Percentiles rank a stretch among this genome's conserved stretches.
phyloP scores from a whole-genome alignment of 73 alveolate species.

The Tetrahymena malaccensis region DNA sequence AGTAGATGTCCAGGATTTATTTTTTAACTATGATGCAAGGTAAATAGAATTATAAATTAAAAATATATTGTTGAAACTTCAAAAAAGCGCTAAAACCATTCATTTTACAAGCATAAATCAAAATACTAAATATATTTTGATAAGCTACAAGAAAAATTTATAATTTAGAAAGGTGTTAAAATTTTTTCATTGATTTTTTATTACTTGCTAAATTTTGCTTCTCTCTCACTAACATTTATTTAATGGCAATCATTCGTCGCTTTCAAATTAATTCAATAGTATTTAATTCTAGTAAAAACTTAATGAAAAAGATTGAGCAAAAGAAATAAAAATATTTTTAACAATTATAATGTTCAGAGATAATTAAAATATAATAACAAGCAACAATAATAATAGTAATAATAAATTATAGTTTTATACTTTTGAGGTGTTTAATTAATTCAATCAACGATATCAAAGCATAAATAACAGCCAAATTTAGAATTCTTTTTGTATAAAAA shows the following conservation, averaged over 20 bases:
- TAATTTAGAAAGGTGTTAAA: not conserved
- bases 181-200: no score
- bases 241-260: not conserved
- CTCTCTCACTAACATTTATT: not conserved
- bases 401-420: not conserved
- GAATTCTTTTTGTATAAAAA: not conserved
- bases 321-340: no score
- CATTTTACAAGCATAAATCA: not conserved
- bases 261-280: no score
- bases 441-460: not conserved
- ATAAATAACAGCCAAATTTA: not conserved
- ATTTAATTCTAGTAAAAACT: not conserved
- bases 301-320: not conserved
- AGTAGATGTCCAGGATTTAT: conserved; percentile 49
- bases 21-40: conserved; percentile 55
- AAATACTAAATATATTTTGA: not conserved
- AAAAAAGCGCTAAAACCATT: not conserved
- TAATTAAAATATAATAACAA: no score
- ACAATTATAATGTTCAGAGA: no score
- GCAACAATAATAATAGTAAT: no score
- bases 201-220: no score
- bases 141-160: not conserved
- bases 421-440: not conserved
- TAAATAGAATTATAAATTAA: not conserved
- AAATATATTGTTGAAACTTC: not conserved